phyloP scores from a whole-genome alignment of 257 asterid genomes.

The Nyctanthes arbortristis region DNA sequence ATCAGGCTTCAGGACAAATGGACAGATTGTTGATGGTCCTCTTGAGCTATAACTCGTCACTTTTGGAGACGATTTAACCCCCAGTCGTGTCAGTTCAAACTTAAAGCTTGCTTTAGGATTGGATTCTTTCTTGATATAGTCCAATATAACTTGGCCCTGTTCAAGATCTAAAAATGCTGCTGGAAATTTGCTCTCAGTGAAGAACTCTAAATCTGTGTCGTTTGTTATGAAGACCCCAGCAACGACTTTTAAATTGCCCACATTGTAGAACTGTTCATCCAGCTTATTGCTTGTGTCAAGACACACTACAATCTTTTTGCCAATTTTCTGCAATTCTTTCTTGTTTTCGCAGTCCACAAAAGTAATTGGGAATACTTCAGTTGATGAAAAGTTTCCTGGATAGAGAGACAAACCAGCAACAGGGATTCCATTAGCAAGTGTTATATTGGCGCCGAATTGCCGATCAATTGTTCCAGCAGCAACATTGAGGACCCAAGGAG shows the following conservation, averaged over 20 bases:
- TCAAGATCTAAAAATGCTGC: conserved; percentile 42
- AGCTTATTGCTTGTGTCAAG: conserved; percentile 41
- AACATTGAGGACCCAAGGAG: conserved; percentile 75
- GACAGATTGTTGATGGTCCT: conserved; percentile 77
- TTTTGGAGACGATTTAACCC: conserved; percentile 57
- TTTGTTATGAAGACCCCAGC: conserved; percentile 63
- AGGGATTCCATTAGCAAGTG: conserved; percentile 47
- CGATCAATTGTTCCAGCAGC: conserved; percentile 75
- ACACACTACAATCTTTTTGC: conserved; percentile 47
- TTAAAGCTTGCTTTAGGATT: conserved; percentile 44
- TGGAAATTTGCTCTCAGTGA: conserved; percentile 39
- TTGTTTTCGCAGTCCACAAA: conserved; percentile 30
- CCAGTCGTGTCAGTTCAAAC: conserved; percentile 45
- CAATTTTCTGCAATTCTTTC: conserved; percentile 25
- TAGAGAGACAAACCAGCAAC: conserved; percentile 52
- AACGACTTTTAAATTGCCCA: conserved; percentile 26
- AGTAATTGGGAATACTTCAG: conserved; percentile 28
- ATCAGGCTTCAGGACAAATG: conserved; percentile 65
- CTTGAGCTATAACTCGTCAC: conserved; percentile 72
- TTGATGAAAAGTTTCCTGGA: conserved; percentile 44
- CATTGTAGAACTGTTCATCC: conserved; percentile 36
- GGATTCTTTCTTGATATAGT: conserved; percentile 36
- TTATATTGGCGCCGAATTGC: conserved; percentile 41
- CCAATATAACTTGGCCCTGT: conserved; percentile 43
- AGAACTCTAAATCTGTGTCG: conserved; percentile 37